These are phyloP conservation scores for Hirsutella minnesotensis DNA, from an alignment of 2,329 filamentous ascomycete species.

Conservation along the genomic window DNA sequence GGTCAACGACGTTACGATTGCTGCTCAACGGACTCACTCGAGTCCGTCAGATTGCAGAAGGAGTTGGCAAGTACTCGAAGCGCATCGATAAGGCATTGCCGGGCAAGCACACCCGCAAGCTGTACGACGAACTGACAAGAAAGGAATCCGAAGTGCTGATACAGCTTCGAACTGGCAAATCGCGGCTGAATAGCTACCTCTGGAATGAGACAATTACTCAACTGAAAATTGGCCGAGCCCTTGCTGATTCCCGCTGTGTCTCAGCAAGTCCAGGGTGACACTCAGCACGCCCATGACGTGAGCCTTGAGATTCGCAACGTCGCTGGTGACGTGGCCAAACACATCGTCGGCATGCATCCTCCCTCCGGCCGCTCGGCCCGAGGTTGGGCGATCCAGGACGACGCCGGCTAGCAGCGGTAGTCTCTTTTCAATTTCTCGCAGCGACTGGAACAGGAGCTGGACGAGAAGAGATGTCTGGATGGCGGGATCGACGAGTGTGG, in stretches of 20 bases:
- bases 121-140: too few species aligned
- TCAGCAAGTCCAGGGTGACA: conserved; percentile 1
- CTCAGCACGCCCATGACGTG: conserved; percentile 2
- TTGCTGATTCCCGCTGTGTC: background rate
- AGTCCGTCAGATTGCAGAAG: too few species aligned
- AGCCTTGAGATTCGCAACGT: conserved; percentile 1
- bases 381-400: background rate
- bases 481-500: conserved; percentile 1
- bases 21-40: too few species aligned
- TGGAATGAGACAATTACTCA: background rate
- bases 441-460: conserved; percentile 2
- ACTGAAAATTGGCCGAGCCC: background rate
- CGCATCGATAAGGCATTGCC: too few species aligned
- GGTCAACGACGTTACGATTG: too few species aligned
- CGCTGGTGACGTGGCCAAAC: background rate
- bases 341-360: background rate
- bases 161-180: too few species aligned
- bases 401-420: background rate
- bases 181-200: too few species aligned
- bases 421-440: conserved; percentile 4
- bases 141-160: too few species aligned
- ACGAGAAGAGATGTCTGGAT: conserved; percentile 3
- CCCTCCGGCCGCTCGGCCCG: background rate
- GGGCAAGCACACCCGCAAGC: too few species aligned
- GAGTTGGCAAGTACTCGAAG: too few species aligned